phyloP scores from a whole-genome alignment of 805 yeast species.

The Ogataea salicorniae region DNA sequence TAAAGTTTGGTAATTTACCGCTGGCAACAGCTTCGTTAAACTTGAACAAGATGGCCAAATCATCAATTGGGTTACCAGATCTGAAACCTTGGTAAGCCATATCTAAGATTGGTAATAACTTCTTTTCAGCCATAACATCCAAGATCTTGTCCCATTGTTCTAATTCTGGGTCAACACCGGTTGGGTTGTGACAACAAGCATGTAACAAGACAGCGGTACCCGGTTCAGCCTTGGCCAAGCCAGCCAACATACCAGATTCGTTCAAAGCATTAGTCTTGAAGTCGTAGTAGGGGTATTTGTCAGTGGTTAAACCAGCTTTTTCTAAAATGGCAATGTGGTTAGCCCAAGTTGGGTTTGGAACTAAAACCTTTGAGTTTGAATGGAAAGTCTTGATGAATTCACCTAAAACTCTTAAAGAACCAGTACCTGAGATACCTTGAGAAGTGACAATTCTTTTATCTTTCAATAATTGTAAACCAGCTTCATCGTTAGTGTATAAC shows the following conservation, averaged over 20 bases:
- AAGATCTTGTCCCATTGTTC: constrained; percentile 79
- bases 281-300: constrained; percentile 69
- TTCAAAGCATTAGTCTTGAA: constrained; percentile 56
- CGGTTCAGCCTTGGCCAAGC: constrained; percentile 47
- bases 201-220: constrained; percentile 74
- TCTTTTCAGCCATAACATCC: constrained; percentile 51
- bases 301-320: constrained; percentile 62
- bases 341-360: constrained; percentile 93
- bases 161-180: constrained; percentile 84
- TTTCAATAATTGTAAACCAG: constrained; percentile 50
- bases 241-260: constrained; percentile 55
- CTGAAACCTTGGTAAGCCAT: constrained; percentile 96
- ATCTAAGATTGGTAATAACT: constrained; percentile 78
- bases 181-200: constrained; percentile 97
- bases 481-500: constrained; percentile 61
- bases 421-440: constrained; percentile 94
- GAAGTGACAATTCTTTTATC: constrained; percentile 70
- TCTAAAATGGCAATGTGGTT: constrained; percentile 80
- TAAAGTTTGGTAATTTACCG: constrained; percentile 45
- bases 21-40: constrained; percentile 37
- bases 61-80: constrained; percentile 74
- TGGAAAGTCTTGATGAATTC: constrained; percentile 67
- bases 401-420: constrained; percentile 82
- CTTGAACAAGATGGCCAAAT: constrained; percentile 47
- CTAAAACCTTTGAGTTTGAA: constrained; percentile 49